Base-by-base conservation (phyloP, 2,329 filamentous ascomycete genomes). In the Aspergillus fischeri region DNA sequence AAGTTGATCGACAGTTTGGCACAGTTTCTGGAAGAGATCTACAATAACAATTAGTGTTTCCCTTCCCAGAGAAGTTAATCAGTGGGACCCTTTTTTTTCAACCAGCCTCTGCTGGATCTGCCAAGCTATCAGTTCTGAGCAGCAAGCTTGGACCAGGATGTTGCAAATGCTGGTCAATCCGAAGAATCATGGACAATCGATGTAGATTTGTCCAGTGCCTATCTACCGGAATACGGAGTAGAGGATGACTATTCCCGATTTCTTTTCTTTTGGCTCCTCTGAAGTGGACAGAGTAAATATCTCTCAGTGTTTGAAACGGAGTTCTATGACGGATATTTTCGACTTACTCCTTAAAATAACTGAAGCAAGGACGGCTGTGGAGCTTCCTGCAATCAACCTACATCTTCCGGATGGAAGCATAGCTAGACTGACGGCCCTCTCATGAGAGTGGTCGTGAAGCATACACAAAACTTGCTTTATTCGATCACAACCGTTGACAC, bases 71-170 rank as follows among this genome's bases (percentile, higher is more conserved):
- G 32, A 35, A 6, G 63, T 58, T 58, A 63, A 70, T 70, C 67
- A 67, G 69, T 71, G 69, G 68, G 60, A 60, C 65, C 57, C 48
- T 47, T 9, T 49, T 49, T 24, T 38, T 14, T 38, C 32, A 17
- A 17, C 32, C 32, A 38, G 5, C 32, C 14, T 38, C 32, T 38
- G 32, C 14, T 17, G 14, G 32, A 38, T 38, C 32, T 38, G 32
- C 32, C 32, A 38, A 38, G 32, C 32, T 17, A 38, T 38, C 32
- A 38, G 32, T 38, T 38, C 32, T 14, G 32, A 38, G 32, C 14
- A 38, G 17, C 32, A 17, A 17, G 32, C 32, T 38, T 7, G 32
- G 32, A 38, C 32, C 14, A 38, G 32, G 3, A 35, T 35, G 11
- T 35, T 14, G 4, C 32, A 17, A 38, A 38, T 38, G 32, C 32